These are phyloP conservation scores for Boletus rex-veris DNA, from an alignment of 768 basidiomycete genomes.

Conservation along the genomic window DNA sequence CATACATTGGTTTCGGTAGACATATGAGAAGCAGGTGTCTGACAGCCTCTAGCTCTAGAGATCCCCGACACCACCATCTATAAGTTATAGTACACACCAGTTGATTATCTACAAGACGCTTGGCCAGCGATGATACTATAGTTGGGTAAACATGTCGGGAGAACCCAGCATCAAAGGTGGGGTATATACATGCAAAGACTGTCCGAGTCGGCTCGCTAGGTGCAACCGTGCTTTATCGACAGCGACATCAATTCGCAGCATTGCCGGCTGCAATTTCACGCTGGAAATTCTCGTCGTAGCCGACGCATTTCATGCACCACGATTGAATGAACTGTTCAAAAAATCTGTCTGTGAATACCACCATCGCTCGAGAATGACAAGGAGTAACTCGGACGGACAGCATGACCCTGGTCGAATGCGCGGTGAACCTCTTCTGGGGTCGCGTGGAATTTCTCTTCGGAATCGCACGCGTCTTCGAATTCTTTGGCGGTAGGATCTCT, in stretches of 20 bases:
- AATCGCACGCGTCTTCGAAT: background rate
- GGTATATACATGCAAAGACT: background rate
- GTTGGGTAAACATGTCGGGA: no score
- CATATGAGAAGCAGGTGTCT: no score
- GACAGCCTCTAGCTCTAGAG: no score
- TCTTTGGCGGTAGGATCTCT: constrained; percentile 14
- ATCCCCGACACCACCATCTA: no score
- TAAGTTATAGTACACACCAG: no score
- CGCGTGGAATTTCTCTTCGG: constrained; percentile 10
- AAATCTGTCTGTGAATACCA: background rate
- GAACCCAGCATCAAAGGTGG: background rate
- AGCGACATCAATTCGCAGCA: background rate
- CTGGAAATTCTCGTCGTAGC: constrained; percentile 22
- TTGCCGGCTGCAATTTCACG: constrained; percentile 15
- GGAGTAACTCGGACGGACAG: background rate
- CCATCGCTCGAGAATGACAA: no score
- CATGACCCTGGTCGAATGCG: constrained; percentile 16
- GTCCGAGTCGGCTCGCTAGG: background rate
- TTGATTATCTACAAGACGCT: no score
- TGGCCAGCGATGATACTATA: no score
- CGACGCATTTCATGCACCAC: constrained; percentile 18
- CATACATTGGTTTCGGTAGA: no score
- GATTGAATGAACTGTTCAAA: constrained; percentile 12
- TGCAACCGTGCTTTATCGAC: no score
- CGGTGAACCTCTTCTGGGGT: constrained; percentile 11